phyloP scores from a whole-genome alignment of 345 rosid genomes.

The Eutrema heterophyllum region DNA sequence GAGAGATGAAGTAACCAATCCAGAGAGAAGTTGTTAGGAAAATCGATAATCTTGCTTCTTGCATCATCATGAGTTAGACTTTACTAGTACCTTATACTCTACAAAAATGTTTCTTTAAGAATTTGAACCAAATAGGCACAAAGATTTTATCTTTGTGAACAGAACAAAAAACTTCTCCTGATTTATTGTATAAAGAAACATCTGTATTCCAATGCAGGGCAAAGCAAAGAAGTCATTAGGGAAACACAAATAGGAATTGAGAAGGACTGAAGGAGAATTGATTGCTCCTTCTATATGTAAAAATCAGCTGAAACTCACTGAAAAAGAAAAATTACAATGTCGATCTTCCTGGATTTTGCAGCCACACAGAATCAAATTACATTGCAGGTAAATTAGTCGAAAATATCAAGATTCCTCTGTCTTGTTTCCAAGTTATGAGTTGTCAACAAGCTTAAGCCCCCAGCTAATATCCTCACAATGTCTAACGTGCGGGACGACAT shows the following conservation, averaged over 20 bases:
- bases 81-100: neutral
- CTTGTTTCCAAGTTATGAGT: slow-evolving; percentile 16
- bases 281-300: neutral
- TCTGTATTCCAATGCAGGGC: neutral
- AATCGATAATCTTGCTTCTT: neutral
- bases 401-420: neutral
- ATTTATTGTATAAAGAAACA: neutral
- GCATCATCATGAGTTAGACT: neutral
- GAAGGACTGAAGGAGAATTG: too few relatives aligned
- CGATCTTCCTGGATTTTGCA: neutral
- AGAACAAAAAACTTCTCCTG: too few relatives aligned
- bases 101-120: neutral
- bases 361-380: neutral
- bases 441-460: slow-evolving; percentile 69
- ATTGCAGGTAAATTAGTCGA: neutral
- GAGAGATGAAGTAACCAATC: neutral
- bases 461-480: slow-evolving; percentile 75
- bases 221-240: neutral
- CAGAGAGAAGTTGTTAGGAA: neutral
- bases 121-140: neutral
- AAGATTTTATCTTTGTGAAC: too few relatives aligned
- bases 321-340: neutral
- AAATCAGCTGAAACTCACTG: neutral
- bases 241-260: neutral
- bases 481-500: slow-evolving; percentile 50